Base-by-base conservation (phyloP, 768 basidiomycete species). In the Serendipita sp. region DNA sequence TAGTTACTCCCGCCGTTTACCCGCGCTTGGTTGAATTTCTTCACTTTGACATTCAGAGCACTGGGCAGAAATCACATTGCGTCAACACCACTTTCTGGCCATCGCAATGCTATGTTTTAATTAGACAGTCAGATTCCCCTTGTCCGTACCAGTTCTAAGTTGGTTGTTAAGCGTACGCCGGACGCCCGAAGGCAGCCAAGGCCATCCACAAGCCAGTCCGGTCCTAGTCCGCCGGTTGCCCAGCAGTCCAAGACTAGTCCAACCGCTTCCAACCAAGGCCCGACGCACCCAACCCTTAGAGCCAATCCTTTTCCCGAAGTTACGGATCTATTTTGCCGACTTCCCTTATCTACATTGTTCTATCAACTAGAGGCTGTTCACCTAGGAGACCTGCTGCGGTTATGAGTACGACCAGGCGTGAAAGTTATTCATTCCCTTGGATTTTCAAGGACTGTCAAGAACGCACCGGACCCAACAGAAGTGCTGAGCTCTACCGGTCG, bases 61-160 rank as follows among this genome's bases (percentile, higher is more conserved):
- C 83, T 84, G 83, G 83, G 83, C 83, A 84, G 84, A 84, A 84
- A 84, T 84, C 83, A 84, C 83, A 84, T 84, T 83, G 82, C 77
- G 82, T 84, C 83, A 83, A 84, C 83, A 83, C 80, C 83, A 81
- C 82, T 82, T 83, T 83, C 76, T 78, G 81, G 77, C 81, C 81
- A 82, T 83, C 80, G 78, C 82, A 84, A 84, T 84, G 83, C 84
- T 85, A 82, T 84, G 83, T 84, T 84, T 84, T 84, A 84, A 84
- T 85, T 84, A 84, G 82, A 84, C 83, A 84, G 83, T 84, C 84
- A 82, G 83, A 84, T 85, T 84, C 83, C 83, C 84, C 83, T 81
- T 81, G 83, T 84, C 83, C 82, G 80, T 81, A 81, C 83, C 83
- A 83, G 82, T 83, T 84, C 83, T 83, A 81, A 83, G 79, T 83